Evolutionary conservation across 163 green algal species (phyloP), one percentile per base, ranked within the genome.

Genomic region (Scenedesmus sp.): DNA sequence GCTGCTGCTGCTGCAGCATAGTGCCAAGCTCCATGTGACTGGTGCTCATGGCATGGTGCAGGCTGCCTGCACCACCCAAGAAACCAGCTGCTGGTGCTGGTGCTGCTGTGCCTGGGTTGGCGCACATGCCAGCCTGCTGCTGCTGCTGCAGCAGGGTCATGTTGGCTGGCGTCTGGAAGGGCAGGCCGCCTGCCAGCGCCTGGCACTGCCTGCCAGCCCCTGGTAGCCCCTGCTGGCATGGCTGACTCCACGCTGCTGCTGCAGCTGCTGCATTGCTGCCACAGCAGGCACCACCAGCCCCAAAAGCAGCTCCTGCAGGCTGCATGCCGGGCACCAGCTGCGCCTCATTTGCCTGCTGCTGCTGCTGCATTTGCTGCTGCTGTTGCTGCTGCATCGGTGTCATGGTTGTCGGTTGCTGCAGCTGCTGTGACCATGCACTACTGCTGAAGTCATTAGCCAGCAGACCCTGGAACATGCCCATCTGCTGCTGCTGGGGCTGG

Each of bases 1-100:
- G 83, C 49, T 87, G 81, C 81, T 89, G 84, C 84, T 81, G 85
- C 68, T 83, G 85, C 68, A 61, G 73, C 76, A 65, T 53, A 4
- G 61, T 18, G 22, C 61, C 61, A 35, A 73, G 9, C 24, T 73
- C 61, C 61, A 73, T 35, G 4, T 73, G 61, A 24, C 61, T 24
- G 35, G 24, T 73, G 61, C 61, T 73, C 4, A 18, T 18, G 16
- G 61, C 61, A 73, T 73, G 61, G 61, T 35, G 24, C 61, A 73
- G 61, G 49, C 30, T 68, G 43, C 79, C 51, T 49, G 16, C 15
- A 12, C 81, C 61, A 43, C 43, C 44, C 40, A 43, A 44, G 87
- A 80, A 4, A 22, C 80, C 46, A 53, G 80, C 78, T 30, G 87
- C 73, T 81, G 15, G 33, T 16, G 81, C 90, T 13, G 85, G 65